phyloP scores from a whole-genome alignment of 495 filamentous ascomycete species.

The Penicillium samsonianum region DNA sequence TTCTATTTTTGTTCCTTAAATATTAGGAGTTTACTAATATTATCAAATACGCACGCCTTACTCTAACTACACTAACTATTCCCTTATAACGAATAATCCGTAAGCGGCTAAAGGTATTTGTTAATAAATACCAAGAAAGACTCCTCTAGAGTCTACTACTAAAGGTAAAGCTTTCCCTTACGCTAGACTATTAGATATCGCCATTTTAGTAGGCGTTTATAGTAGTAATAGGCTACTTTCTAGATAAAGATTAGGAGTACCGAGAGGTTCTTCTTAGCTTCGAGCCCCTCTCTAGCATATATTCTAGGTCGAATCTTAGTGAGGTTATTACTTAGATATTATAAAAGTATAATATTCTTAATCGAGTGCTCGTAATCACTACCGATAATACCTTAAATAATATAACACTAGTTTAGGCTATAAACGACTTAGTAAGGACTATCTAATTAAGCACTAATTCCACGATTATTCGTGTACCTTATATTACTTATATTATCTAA shows the following conservation, averaged over 20 bases:
- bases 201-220: background rate
- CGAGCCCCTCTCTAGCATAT: background rate
- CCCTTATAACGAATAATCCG: background rate
- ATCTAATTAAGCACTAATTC: background rate
- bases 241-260: background rate
- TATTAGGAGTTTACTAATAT: background rate
- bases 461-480: no score
- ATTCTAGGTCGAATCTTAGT: background rate
- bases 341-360: background rate
- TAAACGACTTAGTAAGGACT: background rate
- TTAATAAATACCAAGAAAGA: background rate
- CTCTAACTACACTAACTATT: background rate
- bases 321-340: background rate
- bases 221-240: background rate
- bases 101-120: background rate
- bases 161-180: background rate
- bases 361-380: background rate
- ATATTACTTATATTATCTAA: no score
- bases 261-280: background rate
- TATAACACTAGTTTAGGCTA: background rate
- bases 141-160: background rate
- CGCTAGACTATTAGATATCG: background rate
- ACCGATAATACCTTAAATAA: background rate
- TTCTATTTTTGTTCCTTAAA: slow-evolving; percentile 1
- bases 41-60: background rate